phyloP scores from a whole-genome alignment of 2,329 filamentous ascomycete species.

The Alternaria panax region DNA sequence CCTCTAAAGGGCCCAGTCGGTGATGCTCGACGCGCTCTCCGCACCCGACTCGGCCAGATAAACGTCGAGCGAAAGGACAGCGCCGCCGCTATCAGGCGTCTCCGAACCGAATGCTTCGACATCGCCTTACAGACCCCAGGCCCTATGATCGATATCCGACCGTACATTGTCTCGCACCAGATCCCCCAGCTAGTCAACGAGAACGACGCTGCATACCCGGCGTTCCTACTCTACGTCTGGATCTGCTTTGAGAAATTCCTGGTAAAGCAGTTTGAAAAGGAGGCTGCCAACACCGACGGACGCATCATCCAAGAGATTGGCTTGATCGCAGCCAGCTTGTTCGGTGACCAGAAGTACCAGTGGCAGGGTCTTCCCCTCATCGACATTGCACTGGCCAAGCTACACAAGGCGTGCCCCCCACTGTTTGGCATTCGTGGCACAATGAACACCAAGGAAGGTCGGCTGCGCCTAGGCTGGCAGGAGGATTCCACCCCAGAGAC shows the following conservation, averaged over 20 bases:
- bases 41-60: slow-evolving; percentile 45
- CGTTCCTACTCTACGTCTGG: slow-evolving; percentile 70
- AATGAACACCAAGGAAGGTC: slow-evolving; percentile 67
- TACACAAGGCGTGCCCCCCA: slow-evolving; percentile 79
- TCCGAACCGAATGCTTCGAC: slow-evolving; percentile 42
- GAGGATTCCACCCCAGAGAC: slow-evolving; percentile 60
- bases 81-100: slow-evolving; percentile 32
- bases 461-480: slow-evolving; percentile 43
- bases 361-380: slow-evolving; percentile 74
- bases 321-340: slow-evolving; percentile 76
- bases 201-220: slow-evolving; percentile 53
- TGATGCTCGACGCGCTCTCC: slow-evolving; percentile 43
- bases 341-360: slow-evolving; percentile 71
- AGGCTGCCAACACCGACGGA: slow-evolving; percentile 49
- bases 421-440: slow-evolving; percentile 83
- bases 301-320: slow-evolving; percentile 75
- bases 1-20: slow-evolving; percentile 42
- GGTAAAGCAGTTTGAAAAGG: slow-evolving; percentile 65
- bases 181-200: slow-evolving; percentile 38
- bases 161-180: slow-evolving; percentile 45
- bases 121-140: slow-evolving; percentile 32
- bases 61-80: slow-evolving; percentile 39
- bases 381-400: slow-evolving; percentile 88
- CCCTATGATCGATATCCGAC: slow-evolving; percentile 47
- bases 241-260: slow-evolving; percentile 78